A percentile compares a stretch with the other conserved stretches of the same genome.
Conservation (phyloP, 208 protist genomes). For the Zelonia costaricensis region DNA sequence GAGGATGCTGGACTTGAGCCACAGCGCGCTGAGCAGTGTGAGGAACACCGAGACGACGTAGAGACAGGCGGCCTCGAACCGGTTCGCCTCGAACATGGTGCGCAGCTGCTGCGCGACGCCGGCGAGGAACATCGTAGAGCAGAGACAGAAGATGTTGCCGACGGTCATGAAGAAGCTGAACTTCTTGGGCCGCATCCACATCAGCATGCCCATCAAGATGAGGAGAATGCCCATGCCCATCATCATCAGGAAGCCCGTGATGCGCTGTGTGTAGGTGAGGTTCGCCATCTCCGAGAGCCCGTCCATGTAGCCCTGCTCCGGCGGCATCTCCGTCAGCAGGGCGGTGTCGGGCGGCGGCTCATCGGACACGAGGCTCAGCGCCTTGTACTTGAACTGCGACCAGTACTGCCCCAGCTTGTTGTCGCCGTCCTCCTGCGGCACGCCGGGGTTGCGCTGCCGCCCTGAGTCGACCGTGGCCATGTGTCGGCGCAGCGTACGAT, state of each 20-base stretch:
- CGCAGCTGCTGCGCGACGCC: slow-evolving; percentile 69
- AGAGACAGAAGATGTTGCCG: slow-evolving; percentile 85
- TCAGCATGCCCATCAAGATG: slow-evolving; percentile 57
- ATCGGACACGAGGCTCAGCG: slow-evolving; percentile 45
- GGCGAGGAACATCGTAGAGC: slow-evolving; percentile 89
- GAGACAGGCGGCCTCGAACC: slow-evolving; percentile 67
- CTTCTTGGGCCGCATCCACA: slow-evolving; percentile 77
- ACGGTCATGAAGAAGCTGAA: slow-evolving; percentile 93
- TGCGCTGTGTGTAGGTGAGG: slow-evolving; percentile 80
- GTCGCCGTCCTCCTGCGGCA: slow-evolving; percentile 11
- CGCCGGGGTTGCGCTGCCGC: slow-evolving; percentile 24
- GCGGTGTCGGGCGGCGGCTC: slow-evolving; percentile 56
- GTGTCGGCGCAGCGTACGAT: slow-evolving; percentile 10
- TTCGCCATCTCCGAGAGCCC: slow-evolving; percentile 67
- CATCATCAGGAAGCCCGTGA: slow-evolving; percentile 80
- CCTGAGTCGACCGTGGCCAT: slow-evolving; percentile 14
- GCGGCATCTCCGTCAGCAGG: slow-evolving; percentile 49
- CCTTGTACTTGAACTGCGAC: slow-evolving; percentile 49
- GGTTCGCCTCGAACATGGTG: slow-evolving; percentile 80
- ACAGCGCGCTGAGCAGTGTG: slow-evolving; percentile 74
- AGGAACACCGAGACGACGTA: slow-evolving; percentile 68
- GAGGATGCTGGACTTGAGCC: slow-evolving; percentile 54
- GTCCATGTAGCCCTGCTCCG: slow-evolving; percentile 47
- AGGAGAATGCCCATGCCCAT: slow-evolving; percentile 88
- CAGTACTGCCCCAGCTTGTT: slow-evolving; percentile 43